A percentile compares a stretch with the other conserved stretches of the same genome.
Conservation (phyloP, 2,329 filamentous ascomycete species). For the Botryotinia convoluta region DNA sequence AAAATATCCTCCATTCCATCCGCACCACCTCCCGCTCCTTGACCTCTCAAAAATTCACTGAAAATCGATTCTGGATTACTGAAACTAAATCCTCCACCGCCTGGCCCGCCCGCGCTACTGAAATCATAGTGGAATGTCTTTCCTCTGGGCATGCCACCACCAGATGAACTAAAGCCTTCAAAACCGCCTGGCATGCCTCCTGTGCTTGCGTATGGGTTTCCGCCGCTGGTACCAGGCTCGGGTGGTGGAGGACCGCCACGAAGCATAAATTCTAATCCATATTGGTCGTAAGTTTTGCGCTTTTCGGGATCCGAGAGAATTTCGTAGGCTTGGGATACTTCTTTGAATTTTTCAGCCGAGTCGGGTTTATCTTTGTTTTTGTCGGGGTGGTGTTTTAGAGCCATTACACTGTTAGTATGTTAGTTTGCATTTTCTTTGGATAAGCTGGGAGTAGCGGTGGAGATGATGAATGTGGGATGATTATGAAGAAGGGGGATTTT, state of each 20-base stretch:
- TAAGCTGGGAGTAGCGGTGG: slow-evolving; percentile 8
- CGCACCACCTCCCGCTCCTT: slow-evolving; percentile 43
- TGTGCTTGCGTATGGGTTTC: slow-evolving; percentile 59
- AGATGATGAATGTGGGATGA: neutral
- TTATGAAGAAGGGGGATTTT: neutral
- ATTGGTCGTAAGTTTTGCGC: slow-evolving; percentile 91
- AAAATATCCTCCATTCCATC: slow-evolving; percentile 57
- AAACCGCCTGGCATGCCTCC: slow-evolving; percentile 56
- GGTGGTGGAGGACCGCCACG: slow-evolving; percentile 73
- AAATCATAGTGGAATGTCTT: slow-evolving; percentile 50
- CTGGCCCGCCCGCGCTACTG: slow-evolving; percentile 44
- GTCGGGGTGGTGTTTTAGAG: slow-evolving; percentile 91
- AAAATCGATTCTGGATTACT: slow-evolving; percentile 83
- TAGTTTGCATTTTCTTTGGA: slow-evolving; percentile 18
- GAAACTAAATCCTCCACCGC: slow-evolving; percentile 71
- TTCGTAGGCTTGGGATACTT: slow-evolving; percentile 95
- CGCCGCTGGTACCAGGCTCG: slow-evolving; percentile 50
- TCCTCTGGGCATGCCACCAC: slow-evolving; percentile 49
- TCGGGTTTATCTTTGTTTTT: slow-evolving; percentile 92
- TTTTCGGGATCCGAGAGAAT: slow-evolving; percentile 97
- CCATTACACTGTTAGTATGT: slow-evolving; percentile 63
- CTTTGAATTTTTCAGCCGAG: slow-evolving; percentile 94
- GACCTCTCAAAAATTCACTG: slow-evolving; percentile 70
- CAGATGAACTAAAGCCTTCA: slow-evolving; percentile 45
- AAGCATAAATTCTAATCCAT: slow-evolving; percentile 87